Evolutionary conservation across 768 basidiomycete species (phyloP).

Genomic region (Suillus bovinus): DNA sequence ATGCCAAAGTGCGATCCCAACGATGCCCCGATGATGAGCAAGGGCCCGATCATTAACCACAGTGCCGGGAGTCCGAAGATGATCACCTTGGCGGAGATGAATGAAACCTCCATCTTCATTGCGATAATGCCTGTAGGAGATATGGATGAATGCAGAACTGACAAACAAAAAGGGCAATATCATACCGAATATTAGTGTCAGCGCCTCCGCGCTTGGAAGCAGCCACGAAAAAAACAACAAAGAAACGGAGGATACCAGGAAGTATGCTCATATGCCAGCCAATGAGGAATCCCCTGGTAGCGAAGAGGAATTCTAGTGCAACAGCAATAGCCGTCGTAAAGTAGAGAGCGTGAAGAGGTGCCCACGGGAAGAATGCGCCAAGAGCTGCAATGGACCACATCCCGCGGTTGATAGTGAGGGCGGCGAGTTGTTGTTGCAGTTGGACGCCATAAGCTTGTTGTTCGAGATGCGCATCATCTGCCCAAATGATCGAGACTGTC

Average conservation of each 20-base stretch:
- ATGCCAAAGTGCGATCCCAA: constrained; percentile 5
- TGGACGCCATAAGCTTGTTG: constrained; percentile 2
- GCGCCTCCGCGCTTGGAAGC: background rate
- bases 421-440: constrained; percentile 4
- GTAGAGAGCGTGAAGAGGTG: constrained; percentile 5
- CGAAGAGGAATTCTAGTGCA: constrained; percentile 2
- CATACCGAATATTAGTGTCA: constrained; percentile 3
- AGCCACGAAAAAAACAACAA: constrained; percentile 3
- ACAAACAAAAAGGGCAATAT: background rate
- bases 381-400: constrained; percentile 7
- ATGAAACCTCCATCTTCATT: constrained; percentile 7
- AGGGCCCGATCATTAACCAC: constrained; percentile 2
- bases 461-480: background rate
- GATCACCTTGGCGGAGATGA: constrained; percentile 6
- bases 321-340: background rate
- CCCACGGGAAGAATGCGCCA: background rate
- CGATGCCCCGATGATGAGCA: constrained; percentile 2
- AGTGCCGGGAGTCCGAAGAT: constrained; percentile 5
- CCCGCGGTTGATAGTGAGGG: constrained; percentile 6
- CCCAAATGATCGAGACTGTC: constrained; percentile 6
- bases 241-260: background rate
- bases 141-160: background rate
- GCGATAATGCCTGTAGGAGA: background rate
- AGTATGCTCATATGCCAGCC: constrained; percentile 4
- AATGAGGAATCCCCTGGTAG: constrained; percentile 3